These are phyloP conservation scores for Fusarium irregulare DNA, from an alignment of 2,329 filamentous ascomycete genomes.

Conservation along the genomic window DNA sequence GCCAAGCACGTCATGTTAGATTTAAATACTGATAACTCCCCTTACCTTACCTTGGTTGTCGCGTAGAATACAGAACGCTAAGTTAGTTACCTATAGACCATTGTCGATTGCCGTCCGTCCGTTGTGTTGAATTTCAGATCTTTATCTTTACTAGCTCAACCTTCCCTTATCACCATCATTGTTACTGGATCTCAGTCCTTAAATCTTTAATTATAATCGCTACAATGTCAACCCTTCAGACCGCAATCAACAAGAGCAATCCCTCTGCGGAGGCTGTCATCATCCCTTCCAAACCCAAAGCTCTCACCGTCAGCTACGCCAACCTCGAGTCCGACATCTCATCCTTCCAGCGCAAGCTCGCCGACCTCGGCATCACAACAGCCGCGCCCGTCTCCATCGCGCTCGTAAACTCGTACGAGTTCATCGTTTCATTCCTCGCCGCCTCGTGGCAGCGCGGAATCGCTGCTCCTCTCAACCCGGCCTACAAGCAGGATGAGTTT, in stretches of 20 bases:
- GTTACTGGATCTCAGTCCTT: background rate
- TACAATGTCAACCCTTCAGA: slow-evolving; percentile 57
- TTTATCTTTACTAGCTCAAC: background rate
- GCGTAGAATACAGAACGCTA: background rate
- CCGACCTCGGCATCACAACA: slow-evolving; percentile 75
- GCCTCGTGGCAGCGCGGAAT: slow-evolving; percentile 85
- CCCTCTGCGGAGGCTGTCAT: slow-evolving; percentile 71
- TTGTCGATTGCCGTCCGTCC: background rate
- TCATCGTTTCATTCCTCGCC: slow-evolving; percentile 89
- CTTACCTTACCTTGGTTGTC: background rate
- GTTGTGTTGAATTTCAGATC: background rate
- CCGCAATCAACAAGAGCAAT: slow-evolving; percentile 59
- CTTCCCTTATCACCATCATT: slow-evolving; percentile 1
- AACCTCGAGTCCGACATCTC: slow-evolving; percentile 73
- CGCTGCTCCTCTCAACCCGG: slow-evolving; percentile 87
- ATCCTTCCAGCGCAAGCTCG: slow-evolving; percentile 81
- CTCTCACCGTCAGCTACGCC: slow-evolving; percentile 76
- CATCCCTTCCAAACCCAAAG: slow-evolving; percentile 71
- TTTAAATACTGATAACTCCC: slow-evolving; percentile 15
- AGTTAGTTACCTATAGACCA: background rate
- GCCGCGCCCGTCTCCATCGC: slow-evolving; percentile 83
- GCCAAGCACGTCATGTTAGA: slow-evolving; percentile 43
- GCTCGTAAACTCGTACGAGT: slow-evolving; percentile 86
- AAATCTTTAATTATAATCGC: slow-evolving; percentile 1
- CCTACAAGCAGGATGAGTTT: slow-evolving; percentile 90